A percentile compares a stretch with the other conserved stretches of the same genome.
phyloP scores from a whole-genome alignment of 148 eudicot genomes.

The Amaranthus hypochondriacus region DNA sequence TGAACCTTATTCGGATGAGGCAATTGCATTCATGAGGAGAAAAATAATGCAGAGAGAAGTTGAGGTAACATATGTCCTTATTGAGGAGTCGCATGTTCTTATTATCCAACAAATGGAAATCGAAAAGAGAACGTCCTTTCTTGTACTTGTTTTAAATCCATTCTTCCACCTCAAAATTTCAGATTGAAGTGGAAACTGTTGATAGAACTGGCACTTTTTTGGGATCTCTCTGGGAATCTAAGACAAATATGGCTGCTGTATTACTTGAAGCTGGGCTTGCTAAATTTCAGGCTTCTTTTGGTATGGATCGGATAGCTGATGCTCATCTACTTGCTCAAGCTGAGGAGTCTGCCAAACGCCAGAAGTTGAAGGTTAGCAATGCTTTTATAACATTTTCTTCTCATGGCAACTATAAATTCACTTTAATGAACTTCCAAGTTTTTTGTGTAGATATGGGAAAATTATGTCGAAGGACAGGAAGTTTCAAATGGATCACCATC shows the following conservation, averaged over 20 bases:
- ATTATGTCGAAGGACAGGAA: slow-evolving; percentile 89
- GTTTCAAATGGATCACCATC: slow-evolving; percentile 52
- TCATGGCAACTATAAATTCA: not conserved
- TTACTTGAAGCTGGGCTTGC: slow-evolving; percentile 93
- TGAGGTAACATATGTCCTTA: slow-evolving; percentile 50
- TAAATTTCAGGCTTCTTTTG: slow-evolving; percentile 65
- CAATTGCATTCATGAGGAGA: slow-evolving; percentile 90
- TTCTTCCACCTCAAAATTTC: slow-evolving; percentile 3
- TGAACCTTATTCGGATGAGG: slow-evolving; percentile 83
- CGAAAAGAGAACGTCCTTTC: not conserved
- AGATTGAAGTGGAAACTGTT: slow-evolving; percentile 94
- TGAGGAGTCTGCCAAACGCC: slow-evolving; percentile 78
- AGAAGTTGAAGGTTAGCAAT: slow-evolving; percentile 68
- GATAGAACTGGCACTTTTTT: slow-evolving; percentile 95
- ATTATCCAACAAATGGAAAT: not conserved
- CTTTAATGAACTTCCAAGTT: slow-evolving; percentile 13
- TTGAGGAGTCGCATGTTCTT: not conserved
- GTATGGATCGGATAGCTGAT: slow-evolving; percentile 72
- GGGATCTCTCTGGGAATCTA: slow-evolving; percentile 88
- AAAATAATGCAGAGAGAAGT: slow-evolving; percentile 96
- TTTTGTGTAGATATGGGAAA: slow-evolving; percentile 82
- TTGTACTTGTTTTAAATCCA: not conserved
- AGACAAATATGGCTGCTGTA: slow-evolving; percentile 54
- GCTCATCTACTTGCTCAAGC: slow-evolving; percentile 77
- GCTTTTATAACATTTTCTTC: not conserved